Percentiles rank a stretch among this genome's conserved stretches.
Evolutionary conservation across 352 stramenopile species (phyloP).

Genomic region (Lagenidium sp.): DNA sequence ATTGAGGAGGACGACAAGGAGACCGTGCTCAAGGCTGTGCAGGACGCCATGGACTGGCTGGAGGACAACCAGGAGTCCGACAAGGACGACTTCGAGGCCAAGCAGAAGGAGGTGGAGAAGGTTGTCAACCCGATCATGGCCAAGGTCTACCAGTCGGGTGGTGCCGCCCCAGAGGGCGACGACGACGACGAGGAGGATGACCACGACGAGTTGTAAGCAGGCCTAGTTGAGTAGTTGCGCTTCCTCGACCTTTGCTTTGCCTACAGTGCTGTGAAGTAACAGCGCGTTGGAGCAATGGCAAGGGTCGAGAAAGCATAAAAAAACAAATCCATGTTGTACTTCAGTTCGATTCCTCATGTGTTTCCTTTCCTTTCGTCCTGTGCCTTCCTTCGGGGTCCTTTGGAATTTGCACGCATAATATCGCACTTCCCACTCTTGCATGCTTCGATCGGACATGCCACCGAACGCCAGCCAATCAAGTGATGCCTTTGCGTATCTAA

Average conservation of each 20-base stretch:
- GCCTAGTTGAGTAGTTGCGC: too few species aligned
- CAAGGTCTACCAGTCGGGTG: constrained; percentile 92
- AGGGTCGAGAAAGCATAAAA: too few species aligned
- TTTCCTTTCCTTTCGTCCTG: too few species aligned
- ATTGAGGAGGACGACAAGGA: constrained; percentile 94
- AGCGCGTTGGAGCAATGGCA: too few species aligned
- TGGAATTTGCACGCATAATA: too few species aligned
- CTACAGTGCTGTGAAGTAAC: too few species aligned
- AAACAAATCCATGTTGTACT: not conserved
- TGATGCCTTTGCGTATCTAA: not conserved
- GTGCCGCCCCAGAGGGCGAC: constrained; percentile 48
- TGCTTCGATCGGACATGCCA: too few species aligned
- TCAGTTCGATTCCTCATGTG: too few species aligned
- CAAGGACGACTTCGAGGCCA: constrained; percentile 95
- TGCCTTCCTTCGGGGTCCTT: too few species aligned
- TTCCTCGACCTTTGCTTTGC: too few species aligned
- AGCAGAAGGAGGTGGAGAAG: constrained; percentile 99
- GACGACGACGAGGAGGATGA: constrained; percentile 86
- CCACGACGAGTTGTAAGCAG: constrained; percentile 96
- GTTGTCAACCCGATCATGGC: constrained; percentile 98
- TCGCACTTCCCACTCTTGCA: too few species aligned
- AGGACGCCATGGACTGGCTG: constrained; percentile 99
- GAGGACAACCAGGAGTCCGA: constrained; percentile 98
- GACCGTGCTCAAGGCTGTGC: constrained; percentile 83
- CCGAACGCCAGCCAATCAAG: not conserved